Percentiles rank a stretch among this genome's conserved stretches.
Evolutionary conservation across 2,329 filamentous ascomycete genomes (phyloP).

Genomic region (Teratosphaeria nubilosa): DNA sequence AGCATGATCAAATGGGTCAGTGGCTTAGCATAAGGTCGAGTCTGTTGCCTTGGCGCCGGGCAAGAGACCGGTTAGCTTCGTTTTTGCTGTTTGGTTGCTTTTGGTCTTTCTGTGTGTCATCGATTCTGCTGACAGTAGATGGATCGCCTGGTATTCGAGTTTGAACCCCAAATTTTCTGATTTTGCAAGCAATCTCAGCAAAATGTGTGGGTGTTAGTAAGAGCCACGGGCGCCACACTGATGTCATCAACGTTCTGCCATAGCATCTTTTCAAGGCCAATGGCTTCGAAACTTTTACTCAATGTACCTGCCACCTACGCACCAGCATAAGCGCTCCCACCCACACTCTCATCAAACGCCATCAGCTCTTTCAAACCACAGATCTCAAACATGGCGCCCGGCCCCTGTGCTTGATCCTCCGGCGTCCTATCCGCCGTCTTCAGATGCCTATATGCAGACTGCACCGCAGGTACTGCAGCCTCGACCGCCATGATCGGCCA

Average conservation of each 20-base stretch:
- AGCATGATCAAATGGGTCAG: background rate
- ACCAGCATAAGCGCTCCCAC: conserved; percentile 26
- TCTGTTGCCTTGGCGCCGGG: background rate
- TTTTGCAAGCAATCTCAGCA: background rate
- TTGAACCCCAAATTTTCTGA: background rate
- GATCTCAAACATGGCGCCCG: conserved; percentile 41
- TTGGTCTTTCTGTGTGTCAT: background rate
- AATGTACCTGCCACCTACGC: background rate
- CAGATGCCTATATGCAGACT: conserved; percentile 16
- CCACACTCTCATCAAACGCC: conserved; percentile 39
- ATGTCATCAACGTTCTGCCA: background rate
- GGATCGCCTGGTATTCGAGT: too few relatives aligned
- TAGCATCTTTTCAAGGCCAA: background rate
- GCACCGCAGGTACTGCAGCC: conserved; percentile 29
- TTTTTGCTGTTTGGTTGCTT: background rate
- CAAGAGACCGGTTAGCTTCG: background rate
- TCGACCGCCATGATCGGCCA: conserved; percentile 43
- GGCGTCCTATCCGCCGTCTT: conserved; percentile 33
- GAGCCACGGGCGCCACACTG: background rate
- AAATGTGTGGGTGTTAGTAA: background rate
- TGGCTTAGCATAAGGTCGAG: background rate
- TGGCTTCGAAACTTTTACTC: background rate
- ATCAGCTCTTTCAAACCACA: conserved; percentile 44
- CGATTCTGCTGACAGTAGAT: too few relatives aligned
- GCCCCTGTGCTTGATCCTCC: conserved; percentile 28